phyloP scores from a whole-genome alignment of 2,329 filamentous ascomycete species.

The Cladosporium colombiae region DNA sequence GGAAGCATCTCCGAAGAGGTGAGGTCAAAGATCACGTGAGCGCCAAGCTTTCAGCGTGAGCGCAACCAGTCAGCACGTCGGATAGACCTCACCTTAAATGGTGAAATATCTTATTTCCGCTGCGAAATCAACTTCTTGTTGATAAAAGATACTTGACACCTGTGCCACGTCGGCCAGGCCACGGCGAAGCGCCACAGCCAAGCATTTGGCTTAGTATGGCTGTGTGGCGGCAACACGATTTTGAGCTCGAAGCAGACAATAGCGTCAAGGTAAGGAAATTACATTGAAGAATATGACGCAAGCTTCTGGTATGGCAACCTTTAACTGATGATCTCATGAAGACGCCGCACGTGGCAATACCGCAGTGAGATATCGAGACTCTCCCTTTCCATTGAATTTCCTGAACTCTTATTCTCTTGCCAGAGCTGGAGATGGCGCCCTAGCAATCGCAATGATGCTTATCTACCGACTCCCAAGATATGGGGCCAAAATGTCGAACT shows the following conservation, averaged over 20 bases:
- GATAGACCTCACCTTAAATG: neutral
- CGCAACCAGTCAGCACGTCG: neutral
- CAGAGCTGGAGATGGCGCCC: neutral
- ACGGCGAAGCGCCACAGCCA: neutral
- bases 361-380: neutral
- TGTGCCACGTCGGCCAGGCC: neutral
- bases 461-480: neutral
- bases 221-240: neutral
- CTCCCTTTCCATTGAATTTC: neutral
- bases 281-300: neutral
- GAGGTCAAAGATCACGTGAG: slow-evolving; percentile 20
- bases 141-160: neutral
- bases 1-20: slow-evolving; percentile 14
- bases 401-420: neutral
- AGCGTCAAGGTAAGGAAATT: neutral
- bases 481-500: neutral
- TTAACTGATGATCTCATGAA: neutral
- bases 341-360: neutral
- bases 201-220: neutral
- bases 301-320: neutral
- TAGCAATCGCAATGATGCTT: neutral
- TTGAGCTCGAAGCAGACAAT: neutral
- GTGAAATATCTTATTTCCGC: neutral
- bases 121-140: neutral
- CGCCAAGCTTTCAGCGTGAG: slow-evolving; percentile 4